Evolutionary conservation across 192 early-diverging fungal genomes (phyloP).

Genomic region (Chytriomyces confervae): DNA sequence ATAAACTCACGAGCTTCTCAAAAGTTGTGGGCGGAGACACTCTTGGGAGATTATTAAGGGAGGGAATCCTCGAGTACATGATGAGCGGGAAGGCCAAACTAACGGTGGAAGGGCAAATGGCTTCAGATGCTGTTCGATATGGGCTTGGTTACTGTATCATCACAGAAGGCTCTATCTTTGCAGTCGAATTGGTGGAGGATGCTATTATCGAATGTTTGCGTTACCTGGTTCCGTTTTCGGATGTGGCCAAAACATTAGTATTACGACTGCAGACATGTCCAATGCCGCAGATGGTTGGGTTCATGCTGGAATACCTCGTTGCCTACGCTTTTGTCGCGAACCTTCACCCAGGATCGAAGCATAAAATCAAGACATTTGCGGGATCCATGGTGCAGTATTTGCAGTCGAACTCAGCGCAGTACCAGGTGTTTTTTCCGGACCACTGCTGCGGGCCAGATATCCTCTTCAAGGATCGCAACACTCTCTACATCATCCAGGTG

Average conservation of each 20-base stretch:
- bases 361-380: constrained; percentile 6
- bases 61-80: constrained; percentile 34
- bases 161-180: constrained; percentile 4
- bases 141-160: constrained; percentile 37
- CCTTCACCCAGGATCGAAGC: constrained; percentile 12
- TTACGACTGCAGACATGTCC: constrained; percentile 4
- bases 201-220: constrained; percentile 42
- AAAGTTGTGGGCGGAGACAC: constrained; percentile 34
- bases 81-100: constrained; percentile 30
- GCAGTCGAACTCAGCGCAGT: constrained; percentile 7
- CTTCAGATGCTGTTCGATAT: constrained; percentile 32
- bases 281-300: constrained; percentile 44
- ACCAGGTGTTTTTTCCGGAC: constrained; percentile 41
- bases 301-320: constrained; percentile 44
- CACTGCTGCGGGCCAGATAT: constrained; percentile 47
- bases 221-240: constrained; percentile 39
- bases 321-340: constrained; percentile 44
- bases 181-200: constrained; percentile 33
- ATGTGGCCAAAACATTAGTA: constrained; percentile 28
- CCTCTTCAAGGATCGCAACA: constrained; percentile 38
- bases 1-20: constrained; percentile 21
- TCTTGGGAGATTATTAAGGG: constrained; percentile 20
- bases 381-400: constrained; percentile 16
- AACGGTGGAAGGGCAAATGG: constrained; percentile 12
- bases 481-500: constrained; percentile 42